These are phyloP conservation scores for Melanopsichium pennsylvanicum DNA, from an alignment of 1,284 basidiomycete genomes.

Conservation along the genomic window DNA sequence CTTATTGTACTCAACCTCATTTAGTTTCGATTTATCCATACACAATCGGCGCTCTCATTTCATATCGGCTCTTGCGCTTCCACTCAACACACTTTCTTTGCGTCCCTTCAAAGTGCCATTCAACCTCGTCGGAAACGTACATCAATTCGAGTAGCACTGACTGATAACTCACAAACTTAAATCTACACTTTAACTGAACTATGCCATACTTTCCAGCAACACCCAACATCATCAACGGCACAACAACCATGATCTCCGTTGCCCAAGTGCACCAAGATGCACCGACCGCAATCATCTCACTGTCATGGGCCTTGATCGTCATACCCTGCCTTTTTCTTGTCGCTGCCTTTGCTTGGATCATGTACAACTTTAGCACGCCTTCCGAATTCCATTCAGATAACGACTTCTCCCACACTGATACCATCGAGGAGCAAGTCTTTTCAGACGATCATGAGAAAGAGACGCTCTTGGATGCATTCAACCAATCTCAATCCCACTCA, in stretches of 20 bases:
- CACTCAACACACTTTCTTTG: too few relatives aligned
- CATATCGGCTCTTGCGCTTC: neutral
- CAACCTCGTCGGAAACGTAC: too few relatives aligned
- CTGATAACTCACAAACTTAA: neutral
- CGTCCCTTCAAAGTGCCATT: too few relatives aligned
- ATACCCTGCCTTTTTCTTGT: constrained; percentile 41
- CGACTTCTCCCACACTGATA: constrained; percentile 12
- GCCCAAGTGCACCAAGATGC: constrained; percentile 26
- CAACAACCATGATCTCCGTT: neutral
- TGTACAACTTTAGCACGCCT: constrained; percentile 28
- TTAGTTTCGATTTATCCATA: too few relatives aligned
- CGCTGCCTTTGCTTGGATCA: constrained; percentile 32
- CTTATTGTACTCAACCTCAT: too few relatives aligned
- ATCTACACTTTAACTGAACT: neutral
- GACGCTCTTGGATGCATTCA: constrained; percentile 37
- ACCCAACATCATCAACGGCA: constrained; percentile 5
- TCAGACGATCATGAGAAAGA: constrained; percentile 29
- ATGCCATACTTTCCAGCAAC: constrained; percentile 11
- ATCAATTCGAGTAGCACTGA: too few relatives aligned
- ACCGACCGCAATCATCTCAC: constrained; percentile 26
- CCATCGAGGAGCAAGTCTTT: neutral
- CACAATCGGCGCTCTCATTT: neutral
- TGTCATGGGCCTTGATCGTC: constrained; percentile 34
- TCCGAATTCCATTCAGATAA: constrained; percentile 26
- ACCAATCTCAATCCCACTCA: constrained; percentile 24